phyloP scores from a whole-genome alignment of 192 early-diverging fungal species.

The Anaeromyces robustus region DNA sequence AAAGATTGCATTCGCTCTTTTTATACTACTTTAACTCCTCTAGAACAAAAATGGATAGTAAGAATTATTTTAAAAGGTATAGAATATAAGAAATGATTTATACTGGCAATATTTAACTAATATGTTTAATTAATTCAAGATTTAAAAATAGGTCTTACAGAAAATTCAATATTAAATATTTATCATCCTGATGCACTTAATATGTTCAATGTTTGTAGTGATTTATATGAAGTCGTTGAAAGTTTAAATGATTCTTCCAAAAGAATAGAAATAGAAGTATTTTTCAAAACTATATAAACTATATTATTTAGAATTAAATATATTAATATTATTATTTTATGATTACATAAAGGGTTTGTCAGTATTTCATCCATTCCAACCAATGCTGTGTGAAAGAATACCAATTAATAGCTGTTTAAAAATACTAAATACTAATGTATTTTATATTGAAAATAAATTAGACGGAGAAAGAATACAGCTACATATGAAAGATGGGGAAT shows the following conservation, averaged over 20 bases:
- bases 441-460: constrained; percentile 70
- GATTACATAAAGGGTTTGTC: constrained; percentile 19
- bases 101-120: too few relatives aligned
- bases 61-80: constrained; percentile 58
- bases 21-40: constrained; percentile 29
- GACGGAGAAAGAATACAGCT: constrained; percentile 66
- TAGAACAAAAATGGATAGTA: constrained; percentile 62
- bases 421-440: constrained; percentile 23
- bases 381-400: constrained; percentile 43
- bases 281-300: too few relatives aligned
- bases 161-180: constrained; percentile 42
- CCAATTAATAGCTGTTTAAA: constrained; percentile 1
- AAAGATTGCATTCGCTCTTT: neutral
- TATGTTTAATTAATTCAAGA: constrained; percentile 14
- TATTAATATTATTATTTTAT: too few relatives aligned
- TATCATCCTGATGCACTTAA: constrained; percentile 58
- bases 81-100: too few relatives aligned
- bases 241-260: constrained; percentile 31
- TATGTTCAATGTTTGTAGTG: constrained; percentile 46
- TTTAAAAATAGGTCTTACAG: constrained; percentile 54
- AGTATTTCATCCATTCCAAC: constrained; percentile 47
- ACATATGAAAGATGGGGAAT: constrained; percentile 34
- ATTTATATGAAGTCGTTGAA: constrained; percentile 34
- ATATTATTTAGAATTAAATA: too few relatives aligned
- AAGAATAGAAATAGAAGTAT: constrained; percentile 2